Percentiles rank a stretch among this genome's conserved stretches.
These are phyloP conservation scores for Blastomyces parvus DNA, from an alignment of 2,329 filamentous ascomycete species.

Conservation along the genomic window DNA sequence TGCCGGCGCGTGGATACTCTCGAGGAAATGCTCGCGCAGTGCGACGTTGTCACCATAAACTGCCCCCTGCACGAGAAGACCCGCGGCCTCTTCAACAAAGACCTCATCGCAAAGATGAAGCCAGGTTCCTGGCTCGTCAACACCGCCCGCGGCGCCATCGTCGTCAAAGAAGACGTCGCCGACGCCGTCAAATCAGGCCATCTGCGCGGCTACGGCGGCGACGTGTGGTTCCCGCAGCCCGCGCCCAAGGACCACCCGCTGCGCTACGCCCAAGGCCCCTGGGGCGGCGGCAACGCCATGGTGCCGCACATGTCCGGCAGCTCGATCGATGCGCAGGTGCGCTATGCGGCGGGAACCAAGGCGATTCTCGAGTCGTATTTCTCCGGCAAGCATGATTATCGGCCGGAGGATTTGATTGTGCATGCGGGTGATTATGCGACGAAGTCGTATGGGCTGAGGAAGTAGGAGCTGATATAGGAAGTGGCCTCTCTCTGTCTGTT, in stretches of 20 bases:
- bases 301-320: conserved; percentile 98
- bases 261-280: conserved; percentile 85
- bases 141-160: conserved; percentile 96
- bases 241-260: conserved; percentile 88
- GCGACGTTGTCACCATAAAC: conserved; percentile 98
- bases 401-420: conserved; percentile 82
- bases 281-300: conserved; percentile 96
- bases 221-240: conserved; percentile 88
- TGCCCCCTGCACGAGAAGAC: conserved; percentile 99
- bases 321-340: conserved; percentile 93
- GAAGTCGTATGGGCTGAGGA: conserved; percentile 76
- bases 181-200: conserved; percentile 86
- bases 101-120: conserved; percentile 98
- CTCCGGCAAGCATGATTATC: conserved; percentile 77
- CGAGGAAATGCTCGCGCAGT: conserved; percentile 89
- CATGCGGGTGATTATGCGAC: conserved; percentile 86
- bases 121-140: conserved; percentile 95
- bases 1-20: conserved; percentile 78
- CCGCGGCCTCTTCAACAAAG: conserved; percentile 94
- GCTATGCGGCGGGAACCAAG: conserved; percentile 83
- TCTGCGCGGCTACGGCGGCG: conserved; percentile 42
- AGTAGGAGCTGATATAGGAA: too few species aligned
- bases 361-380: conserved; percentile 86
- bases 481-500: neutral
- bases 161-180: conserved; percentile 98